Conservation (phyloP, 2,329 filamentous ascomycete species). For the Sarocladium kiliense region DNA sequence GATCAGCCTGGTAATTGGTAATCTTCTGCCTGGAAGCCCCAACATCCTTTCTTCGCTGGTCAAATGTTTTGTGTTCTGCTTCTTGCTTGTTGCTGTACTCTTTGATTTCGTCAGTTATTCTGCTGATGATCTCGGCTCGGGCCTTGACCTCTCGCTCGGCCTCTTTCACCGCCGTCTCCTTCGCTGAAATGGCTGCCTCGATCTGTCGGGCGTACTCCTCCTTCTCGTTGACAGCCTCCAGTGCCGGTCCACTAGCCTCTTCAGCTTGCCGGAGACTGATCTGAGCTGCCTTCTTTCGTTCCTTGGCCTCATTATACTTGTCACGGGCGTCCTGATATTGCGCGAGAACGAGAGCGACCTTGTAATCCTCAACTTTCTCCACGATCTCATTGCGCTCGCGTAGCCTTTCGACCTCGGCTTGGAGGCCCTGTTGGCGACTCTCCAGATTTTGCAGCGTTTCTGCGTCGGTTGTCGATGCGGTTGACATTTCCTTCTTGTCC, state of each 20-base stretch:
- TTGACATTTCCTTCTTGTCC: slow-evolving; percentile 59
- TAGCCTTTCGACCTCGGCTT: slow-evolving; percentile 78
- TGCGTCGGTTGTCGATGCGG: slow-evolving; percentile 50
- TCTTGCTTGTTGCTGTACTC: slow-evolving; percentile 39
- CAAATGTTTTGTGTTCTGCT: slow-evolving; percentile 44
- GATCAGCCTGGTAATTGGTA: slow-evolving; percentile 55
- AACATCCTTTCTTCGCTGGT: slow-evolving; percentile 46
- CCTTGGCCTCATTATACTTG: slow-evolving; percentile 47
- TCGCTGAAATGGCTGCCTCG: slow-evolving; percentile 47
- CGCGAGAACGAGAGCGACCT: slow-evolving; percentile 60
- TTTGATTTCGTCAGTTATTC: slow-evolving; percentile 33
- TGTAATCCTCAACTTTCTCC: slow-evolving; percentile 58
- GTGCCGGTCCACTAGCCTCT: slow-evolving; percentile 55
- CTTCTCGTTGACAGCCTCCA: slow-evolving; percentile 66
- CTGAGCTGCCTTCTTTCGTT: slow-evolving; percentile 47
- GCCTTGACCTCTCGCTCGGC: slow-evolving; percentile 48
- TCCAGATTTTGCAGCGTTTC: slow-evolving; percentile 65
- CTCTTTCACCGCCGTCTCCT: slow-evolving; percentile 47
- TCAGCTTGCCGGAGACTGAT: slow-evolving; percentile 56
- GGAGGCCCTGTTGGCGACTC: slow-evolving; percentile 66
- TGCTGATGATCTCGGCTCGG: slow-evolving; percentile 32
- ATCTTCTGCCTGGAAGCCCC: slow-evolving; percentile 51
- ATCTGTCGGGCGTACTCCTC: slow-evolving; percentile 59
- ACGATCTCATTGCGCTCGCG: slow-evolving; percentile 68
- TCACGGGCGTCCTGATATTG: slow-evolving; percentile 54